Percentiles rank a stretch among this genome's conserved stretches.
Evolutionary conservation across 1,284 basidiomycete species (phyloP).

Genomic region (Trichosporon ovoides): DNA sequence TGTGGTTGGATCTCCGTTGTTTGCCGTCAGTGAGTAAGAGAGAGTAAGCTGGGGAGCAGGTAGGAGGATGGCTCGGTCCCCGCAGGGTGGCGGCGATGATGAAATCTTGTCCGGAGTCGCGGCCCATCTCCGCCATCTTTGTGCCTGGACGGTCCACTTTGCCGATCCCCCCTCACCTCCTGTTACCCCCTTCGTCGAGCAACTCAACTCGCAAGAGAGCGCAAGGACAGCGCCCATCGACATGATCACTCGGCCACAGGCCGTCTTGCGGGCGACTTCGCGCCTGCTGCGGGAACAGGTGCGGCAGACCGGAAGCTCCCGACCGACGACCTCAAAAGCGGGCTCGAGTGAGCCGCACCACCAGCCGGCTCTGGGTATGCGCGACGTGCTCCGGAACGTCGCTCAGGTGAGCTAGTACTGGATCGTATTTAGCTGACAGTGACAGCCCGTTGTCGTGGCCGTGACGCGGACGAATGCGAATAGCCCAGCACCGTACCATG

Average conservation of each 20-base stretch:
- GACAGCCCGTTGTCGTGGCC: slow-evolving; percentile 47
- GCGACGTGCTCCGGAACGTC: slow-evolving; percentile 47
- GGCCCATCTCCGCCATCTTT: background rate
- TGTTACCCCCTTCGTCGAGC: background rate
- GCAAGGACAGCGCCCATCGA: background rate
- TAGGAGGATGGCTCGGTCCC: no score
- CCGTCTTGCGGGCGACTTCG: background rate
- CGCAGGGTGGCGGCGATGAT: background rate
- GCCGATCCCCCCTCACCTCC: no score
- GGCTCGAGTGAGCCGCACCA: background rate
- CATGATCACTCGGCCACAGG: background rate
- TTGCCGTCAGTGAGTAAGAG: background rate
- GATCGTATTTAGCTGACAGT: background rate
- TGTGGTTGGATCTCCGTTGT: no score
- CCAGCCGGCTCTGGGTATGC: slow-evolving; percentile 17
- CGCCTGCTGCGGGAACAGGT: background rate
- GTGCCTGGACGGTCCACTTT: background rate
- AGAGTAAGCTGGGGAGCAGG: background rate
- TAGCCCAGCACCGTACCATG: slow-evolving; percentile 54
- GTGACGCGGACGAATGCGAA: slow-evolving; percentile 23
- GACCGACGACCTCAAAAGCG: background rate
- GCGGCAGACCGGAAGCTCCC: no score
- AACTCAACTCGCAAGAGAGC: background rate
- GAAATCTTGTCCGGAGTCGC: slow-evolving; percentile 1
- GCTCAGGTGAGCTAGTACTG: slow-evolving; percentile 43